Percentiles rank a stretch among this genome's conserved stretches.
These are phyloP conservation scores for Caloboletus firmus DNA, from an alignment of 1,284 basidiomycete species.

Conservation along the genomic window DNA sequence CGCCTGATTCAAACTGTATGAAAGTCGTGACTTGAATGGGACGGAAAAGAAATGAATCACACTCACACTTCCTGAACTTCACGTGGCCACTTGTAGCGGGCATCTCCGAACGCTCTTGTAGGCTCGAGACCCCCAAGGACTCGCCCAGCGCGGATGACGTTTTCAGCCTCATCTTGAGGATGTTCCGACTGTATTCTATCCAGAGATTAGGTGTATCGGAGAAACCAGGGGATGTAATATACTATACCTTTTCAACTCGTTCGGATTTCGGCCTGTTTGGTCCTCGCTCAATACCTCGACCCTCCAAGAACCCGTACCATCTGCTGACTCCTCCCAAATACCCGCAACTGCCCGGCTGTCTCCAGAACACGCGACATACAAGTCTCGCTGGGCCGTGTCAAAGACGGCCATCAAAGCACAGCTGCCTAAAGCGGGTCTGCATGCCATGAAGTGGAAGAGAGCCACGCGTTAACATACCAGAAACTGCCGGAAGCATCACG, in stretches of 20 bases:
- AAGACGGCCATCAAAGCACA: constrained; percentile 86
- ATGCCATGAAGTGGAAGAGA: neutral
- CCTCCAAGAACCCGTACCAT: constrained; percentile 72
- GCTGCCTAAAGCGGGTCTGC: constrained; percentile 55
- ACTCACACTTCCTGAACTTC: constrained; percentile 73
- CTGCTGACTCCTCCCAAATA: constrained; percentile 71
- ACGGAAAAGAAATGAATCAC: neutral
- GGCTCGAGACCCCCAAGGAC: constrained; percentile 94
- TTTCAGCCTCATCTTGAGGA: constrained; percentile 75
- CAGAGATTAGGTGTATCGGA: constrained; percentile 9
- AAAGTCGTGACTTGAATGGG: constrained; percentile 2
- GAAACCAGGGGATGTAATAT: neutral
- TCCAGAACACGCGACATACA: constrained; percentile 91
- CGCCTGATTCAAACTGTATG: constrained; percentile 60
- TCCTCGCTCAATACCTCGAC: constrained; percentile 93
- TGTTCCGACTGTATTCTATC: constrained; percentile 87
- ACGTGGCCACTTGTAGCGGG: constrained; percentile 87
- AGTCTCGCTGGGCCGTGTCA: constrained; percentile 76
- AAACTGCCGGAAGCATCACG: constrained; percentile 77
- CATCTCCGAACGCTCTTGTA: constrained; percentile 92
- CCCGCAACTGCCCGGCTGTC: constrained; percentile 97
- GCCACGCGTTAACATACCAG: constrained; percentile 42
- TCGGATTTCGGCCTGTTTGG: constrained; percentile 90
- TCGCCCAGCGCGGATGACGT: constrained; percentile 84
- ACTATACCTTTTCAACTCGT: constrained; percentile 69